Evolutionary conservation across 1,284 basidiomycete genomes (phyloP).

Genomic region (Naganishia liquefaciens): DNA sequence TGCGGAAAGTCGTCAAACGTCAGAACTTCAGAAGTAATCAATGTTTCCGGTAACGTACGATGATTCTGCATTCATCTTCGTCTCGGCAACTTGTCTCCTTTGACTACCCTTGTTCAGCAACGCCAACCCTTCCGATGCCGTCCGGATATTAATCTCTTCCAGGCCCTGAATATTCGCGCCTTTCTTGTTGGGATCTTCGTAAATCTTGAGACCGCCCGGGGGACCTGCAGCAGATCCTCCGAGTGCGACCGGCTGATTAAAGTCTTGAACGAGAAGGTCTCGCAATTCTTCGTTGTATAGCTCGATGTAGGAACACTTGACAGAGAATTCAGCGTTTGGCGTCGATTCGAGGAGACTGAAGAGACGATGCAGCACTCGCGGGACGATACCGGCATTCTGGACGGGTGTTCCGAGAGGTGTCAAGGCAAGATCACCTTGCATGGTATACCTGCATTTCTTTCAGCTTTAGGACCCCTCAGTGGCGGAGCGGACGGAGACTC

Average conservation of each 20-base stretch:
- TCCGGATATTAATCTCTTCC: slow-evolving; percentile 83
- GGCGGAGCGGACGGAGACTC: slow-evolving; percentile 48
- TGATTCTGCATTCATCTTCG: slow-evolving; percentile 97
- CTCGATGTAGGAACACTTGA: slow-evolving; percentile 93
- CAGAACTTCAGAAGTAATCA: slow-evolving; percentile 2
- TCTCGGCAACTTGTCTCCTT: slow-evolving; percentile 89
- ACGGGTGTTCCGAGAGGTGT: slow-evolving; percentile 80
- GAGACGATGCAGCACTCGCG: slow-evolving; percentile 88
- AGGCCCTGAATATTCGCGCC: slow-evolving; percentile 93
- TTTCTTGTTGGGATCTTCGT: slow-evolving; percentile 82
- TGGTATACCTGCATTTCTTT: slow-evolving; percentile 68
- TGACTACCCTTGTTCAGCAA: slow-evolving; percentile 86
- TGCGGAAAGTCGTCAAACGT: slow-evolving; percentile 35
- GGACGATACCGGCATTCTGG: slow-evolving; percentile 91
- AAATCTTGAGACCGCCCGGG: slow-evolving; percentile 80
- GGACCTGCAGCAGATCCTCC: slow-evolving; percentile 54
- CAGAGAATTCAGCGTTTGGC: slow-evolving; percentile 74
- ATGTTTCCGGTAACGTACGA: slow-evolving; percentile 53
- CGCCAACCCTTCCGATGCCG: slow-evolving; percentile 78
- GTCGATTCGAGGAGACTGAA: slow-evolving; percentile 83
- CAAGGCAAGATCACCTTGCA: slow-evolving; percentile 85
- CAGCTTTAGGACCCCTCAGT: not conserved
- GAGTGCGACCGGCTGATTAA: slow-evolving; percentile 56
- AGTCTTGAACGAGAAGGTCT: slow-evolving; percentile 80
- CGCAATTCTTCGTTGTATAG: slow-evolving; percentile 99